Evolutionary conservation across 768 basidiomycete genomes (phyloP).

Genomic region (Coprinellus micaceus): DNA sequence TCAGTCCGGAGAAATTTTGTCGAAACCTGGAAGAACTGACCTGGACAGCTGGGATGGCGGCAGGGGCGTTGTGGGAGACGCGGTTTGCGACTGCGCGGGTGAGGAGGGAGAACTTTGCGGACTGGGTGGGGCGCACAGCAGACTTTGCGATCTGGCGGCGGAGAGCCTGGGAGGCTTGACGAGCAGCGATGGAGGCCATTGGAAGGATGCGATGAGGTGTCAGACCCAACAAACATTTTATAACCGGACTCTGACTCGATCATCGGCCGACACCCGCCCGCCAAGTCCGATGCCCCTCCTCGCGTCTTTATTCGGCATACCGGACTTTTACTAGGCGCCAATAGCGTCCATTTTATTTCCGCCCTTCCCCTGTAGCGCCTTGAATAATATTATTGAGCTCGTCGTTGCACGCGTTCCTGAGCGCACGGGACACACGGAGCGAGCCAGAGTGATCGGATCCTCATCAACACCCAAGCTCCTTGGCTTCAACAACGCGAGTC

Average conservation of each 20-base stretch:
- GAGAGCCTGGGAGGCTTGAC: constrained; percentile 59
- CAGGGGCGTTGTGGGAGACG: constrained; percentile 21
- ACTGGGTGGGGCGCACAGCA: constrained; percentile 39
- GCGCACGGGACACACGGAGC: not conserved
- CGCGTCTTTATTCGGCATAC: not conserved
- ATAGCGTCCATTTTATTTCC: too few relatives aligned
- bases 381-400: too few relatives aligned
- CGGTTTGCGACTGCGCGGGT: constrained; percentile 36
- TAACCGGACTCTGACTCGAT: constrained; percentile 13
- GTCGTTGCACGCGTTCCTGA: too few relatives aligned
- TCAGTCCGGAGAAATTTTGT: not conserved
- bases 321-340: too few relatives aligned
- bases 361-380: too few relatives aligned
- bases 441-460: not conserved
- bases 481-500: not conserved
- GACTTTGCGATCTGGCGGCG: constrained; percentile 49
- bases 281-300: not conserved
- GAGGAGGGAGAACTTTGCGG: constrained; percentile 69
- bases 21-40: constrained; percentile 20
- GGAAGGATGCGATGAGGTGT: constrained; percentile 24
- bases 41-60: constrained; percentile 33
- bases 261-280: constrained; percentile 14
- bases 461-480: not conserved
- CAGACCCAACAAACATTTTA: constrained; percentile 15
- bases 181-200: constrained; percentile 62